Evolutionary conservation across 75 land plant genomes (phyloP).

Genomic region (Pinus tabuliformis): DNA sequence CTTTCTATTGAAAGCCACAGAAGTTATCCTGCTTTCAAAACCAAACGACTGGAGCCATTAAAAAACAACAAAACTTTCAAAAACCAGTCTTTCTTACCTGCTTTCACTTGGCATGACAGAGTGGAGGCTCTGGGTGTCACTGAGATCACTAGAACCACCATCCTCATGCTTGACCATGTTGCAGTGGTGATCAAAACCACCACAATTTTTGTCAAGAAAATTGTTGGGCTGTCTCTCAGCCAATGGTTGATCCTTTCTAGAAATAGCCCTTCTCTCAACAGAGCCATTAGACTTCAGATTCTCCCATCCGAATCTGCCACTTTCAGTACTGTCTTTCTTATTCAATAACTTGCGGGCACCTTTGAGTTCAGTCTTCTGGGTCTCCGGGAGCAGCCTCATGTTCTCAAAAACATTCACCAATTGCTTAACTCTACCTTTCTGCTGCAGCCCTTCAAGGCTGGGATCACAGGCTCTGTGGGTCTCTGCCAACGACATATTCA

Average conservation of each 20-base stretch:
- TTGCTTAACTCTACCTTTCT: background rate
- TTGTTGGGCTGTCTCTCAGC: conserved; percentile 4
- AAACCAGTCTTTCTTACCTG: background rate
- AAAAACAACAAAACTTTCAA: too few relatives aligned
- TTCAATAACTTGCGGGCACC: background rate
- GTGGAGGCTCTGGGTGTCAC: background rate
- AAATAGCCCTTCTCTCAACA: background rate
- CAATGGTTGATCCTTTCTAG: background rate
- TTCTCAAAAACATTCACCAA: conserved; percentile 4
- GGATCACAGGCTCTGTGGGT: background rate
- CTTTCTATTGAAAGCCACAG: too few relatives aligned
- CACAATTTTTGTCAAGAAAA: background rate
- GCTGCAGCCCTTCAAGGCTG: background rate
- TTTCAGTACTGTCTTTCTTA: background rate
- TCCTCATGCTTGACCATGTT: background rate
- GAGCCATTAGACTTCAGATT: background rate
- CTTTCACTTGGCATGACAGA: background rate
- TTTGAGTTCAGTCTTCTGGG: too few relatives aligned
- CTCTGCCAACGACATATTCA: background rate
- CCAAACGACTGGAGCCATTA: too few relatives aligned
- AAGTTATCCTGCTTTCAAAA: too few relatives aligned
- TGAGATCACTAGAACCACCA: background rate
- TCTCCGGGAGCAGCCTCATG: background rate
- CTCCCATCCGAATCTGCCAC: background rate
- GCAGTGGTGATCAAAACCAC: background rate